These are phyloP conservation scores for Podaxis sp. DNA, from an alignment of 768 basidiomycete species.

Conservation along the genomic window DNA sequence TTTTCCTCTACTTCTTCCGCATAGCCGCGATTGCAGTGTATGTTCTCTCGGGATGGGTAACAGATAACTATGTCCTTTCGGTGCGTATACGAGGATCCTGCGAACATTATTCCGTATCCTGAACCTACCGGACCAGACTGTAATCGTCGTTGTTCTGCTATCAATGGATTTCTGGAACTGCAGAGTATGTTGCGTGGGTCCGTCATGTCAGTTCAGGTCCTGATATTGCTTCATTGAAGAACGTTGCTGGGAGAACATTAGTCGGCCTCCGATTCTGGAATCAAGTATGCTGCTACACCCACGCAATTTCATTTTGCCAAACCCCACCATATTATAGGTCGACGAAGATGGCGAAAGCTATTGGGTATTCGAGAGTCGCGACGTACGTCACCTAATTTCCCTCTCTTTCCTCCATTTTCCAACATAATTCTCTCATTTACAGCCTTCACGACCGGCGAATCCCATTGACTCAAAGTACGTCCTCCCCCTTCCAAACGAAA, in stretches of 20 bases:
- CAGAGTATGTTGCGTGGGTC: constrained; percentile 50
- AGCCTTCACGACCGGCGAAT: constrained; percentile 90
- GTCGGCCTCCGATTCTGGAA: constrained; percentile 99
- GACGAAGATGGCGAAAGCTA: constrained; percentile 95
- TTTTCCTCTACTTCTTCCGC: constrained; percentile 88
- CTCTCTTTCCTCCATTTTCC: not conserved
- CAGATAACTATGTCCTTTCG: constrained; percentile 89
- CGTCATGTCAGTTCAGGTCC: not conserved
- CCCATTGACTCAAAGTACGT: constrained; percentile 82
- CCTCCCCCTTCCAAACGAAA: not conserved
- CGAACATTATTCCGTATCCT: not conserved
- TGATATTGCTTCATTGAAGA: constrained; percentile 41
- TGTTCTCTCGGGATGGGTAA: constrained; percentile 89
- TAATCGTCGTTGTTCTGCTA: constrained; percentile 88
- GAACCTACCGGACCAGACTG: constrained; percentile 49
- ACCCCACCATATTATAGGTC: constrained; percentile 48
- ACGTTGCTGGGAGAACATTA: constrained; percentile 89
- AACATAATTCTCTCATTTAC: not conserved
- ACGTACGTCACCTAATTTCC: constrained; percentile 53
- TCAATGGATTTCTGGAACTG: constrained; percentile 99
- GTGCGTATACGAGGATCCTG: constrained; percentile 45
- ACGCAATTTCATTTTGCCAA: not conserved
- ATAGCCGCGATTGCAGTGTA: constrained; percentile 88
- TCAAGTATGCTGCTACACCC: constrained; percentile 49
- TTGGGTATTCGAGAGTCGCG: constrained; percentile 98